Evolutionary conservation across 257 asterid genomes (phyloP), one percentile per base, ranked within the genome.

Genomic region (Capsicum rhomboideum): DNA sequence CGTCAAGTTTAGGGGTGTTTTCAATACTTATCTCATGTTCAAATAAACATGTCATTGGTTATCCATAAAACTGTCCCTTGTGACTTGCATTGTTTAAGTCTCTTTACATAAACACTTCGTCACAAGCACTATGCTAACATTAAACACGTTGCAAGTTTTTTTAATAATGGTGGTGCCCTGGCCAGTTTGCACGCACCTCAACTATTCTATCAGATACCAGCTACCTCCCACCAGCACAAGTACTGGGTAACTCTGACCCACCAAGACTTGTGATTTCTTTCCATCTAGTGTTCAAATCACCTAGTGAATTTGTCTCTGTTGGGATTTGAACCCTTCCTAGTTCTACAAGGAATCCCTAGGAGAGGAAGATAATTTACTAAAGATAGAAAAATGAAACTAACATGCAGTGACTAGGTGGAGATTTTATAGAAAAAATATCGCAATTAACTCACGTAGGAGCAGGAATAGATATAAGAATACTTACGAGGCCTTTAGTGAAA

Each of bases 401-500:
- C 21, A 44, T 21, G 6, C 56, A 42, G 20, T 23, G 58, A 31
- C 40, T 72, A 44, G n/a, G 80, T n/a, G 80, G 37, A 71, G 56
- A 46, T 72, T 40, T 44, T 21, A 44, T 16, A 26, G 10, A 26
- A 26, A 12, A 75, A 50, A 49, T 10, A 34, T 37, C 53, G 49
- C 4, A 26, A 16, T n/a, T 50, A 26, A 50, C 26, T 26, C 81
- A 75, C 16, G 49, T 26, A 78, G 29, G 80, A 83, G 67, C 83
- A 74, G 85, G 20, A 80, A 79, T 53, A 46, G 67, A 59, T 11
- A 21, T 20, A 63, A 12, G 46, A 66, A 68, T 6, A 91, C 95
- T 78, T 8, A 96, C 99, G 7, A 93, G 96, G 90, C 97, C 94
- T 86, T 93, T 91, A 82, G 90, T 92, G 87, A 96, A 96, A 88